phyloP scores from a whole-genome alignment of 2,329 filamentous ascomycete genomes.

The Cladophialophora exuberans region DNA sequence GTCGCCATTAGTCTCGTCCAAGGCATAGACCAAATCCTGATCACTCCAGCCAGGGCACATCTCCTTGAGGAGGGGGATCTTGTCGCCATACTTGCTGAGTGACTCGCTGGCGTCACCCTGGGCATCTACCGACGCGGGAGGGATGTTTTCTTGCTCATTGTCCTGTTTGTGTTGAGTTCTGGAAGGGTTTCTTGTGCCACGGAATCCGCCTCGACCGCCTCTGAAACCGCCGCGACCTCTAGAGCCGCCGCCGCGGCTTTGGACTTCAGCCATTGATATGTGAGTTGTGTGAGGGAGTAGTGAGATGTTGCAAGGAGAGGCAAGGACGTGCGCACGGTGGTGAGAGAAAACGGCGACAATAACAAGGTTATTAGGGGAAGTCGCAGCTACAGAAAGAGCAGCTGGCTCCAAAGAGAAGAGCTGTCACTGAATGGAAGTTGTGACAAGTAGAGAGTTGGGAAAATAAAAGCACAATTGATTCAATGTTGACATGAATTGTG shows the following conservation, averaged over 20 bases:
- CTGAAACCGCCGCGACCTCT: constrained; percentile 33
- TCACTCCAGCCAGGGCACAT: constrained; percentile 96
- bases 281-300: constrained; percentile 34
- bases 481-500: constrained; percentile 29
- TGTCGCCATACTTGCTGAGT: constrained; percentile 82
- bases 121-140: constrained; percentile 68
- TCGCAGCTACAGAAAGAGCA: constrained; percentile 23
- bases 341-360: constrained; percentile 3
- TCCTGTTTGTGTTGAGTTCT: constrained; percentile 69
- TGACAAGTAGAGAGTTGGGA: constrained; percentile 13
- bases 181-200: constrained; percentile 66
- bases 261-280: constrained; percentile 87
- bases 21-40: constrained; percentile 87
- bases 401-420: constrained; percentile 20
- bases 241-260: constrained; percentile 77
- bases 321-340: constrained; percentile 17
- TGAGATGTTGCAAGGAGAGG: constrained; percentile 14
- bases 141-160: constrained; percentile 67
- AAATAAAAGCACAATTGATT: constrained; percentile 15
- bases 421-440: constrained; percentile 12
- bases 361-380: constrained; percentile 31
- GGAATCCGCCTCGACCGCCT: constrained; percentile 72
- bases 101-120: constrained; percentile 89
- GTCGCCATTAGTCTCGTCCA: constrained; percentile 70
- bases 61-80: constrained; percentile 82